phyloP scores from a whole-genome alignment of 2,329 filamentous ascomycete species.

The Pseudogymnoascus sp. region DNA sequence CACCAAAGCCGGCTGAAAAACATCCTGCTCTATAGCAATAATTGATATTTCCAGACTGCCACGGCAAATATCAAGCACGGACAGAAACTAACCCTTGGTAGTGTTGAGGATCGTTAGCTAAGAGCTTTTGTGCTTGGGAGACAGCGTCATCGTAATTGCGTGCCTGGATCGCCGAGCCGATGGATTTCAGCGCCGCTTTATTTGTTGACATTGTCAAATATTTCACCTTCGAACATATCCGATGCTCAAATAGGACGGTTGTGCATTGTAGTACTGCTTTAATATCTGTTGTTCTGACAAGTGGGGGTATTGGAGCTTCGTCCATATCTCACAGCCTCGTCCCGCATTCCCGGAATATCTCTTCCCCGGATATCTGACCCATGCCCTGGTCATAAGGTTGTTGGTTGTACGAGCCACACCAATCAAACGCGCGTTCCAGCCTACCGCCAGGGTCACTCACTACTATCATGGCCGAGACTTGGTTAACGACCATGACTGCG shows the following conservation, averaged over 20 bases:
- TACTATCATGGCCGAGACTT: not conserved
- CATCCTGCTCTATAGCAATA: not conserved
- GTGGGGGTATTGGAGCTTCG: conserved; percentile 1
- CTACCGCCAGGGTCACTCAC: conserved; percentile 5
- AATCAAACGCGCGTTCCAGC: not conserved
- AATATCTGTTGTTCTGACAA: not conserved
- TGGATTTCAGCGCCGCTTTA: conserved; percentile 69
- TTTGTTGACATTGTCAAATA: conserved; percentile 23
- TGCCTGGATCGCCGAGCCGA: conserved; percentile 68
- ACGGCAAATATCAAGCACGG: not conserved
- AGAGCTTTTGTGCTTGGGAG: conserved; percentile 58
- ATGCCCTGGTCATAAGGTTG: not conserved
- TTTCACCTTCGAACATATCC: not conserved
- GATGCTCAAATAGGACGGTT: not conserved
- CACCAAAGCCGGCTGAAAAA: not conserved
- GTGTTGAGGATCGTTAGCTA: conserved; percentile 66
- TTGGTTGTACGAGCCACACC: not conserved
- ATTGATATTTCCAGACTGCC: not conserved
- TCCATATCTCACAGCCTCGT: conserved; percentile 5
- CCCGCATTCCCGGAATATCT: conserved; percentile 5
- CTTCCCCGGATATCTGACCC: conserved; percentile 2
- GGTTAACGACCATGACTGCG: not conserved
- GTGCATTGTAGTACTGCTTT: not conserved
- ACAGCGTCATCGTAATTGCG: conserved; percentile 73
- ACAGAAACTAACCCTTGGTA: conserved; percentile 63